A percentile compares a stretch with the other conserved stretches of the same genome.
These are phyloP conservation scores for Proliferodiscus dingleyae DNA, from an alignment of 2,329 filamentous ascomycete genomes.

Conservation along the genomic window DNA sequence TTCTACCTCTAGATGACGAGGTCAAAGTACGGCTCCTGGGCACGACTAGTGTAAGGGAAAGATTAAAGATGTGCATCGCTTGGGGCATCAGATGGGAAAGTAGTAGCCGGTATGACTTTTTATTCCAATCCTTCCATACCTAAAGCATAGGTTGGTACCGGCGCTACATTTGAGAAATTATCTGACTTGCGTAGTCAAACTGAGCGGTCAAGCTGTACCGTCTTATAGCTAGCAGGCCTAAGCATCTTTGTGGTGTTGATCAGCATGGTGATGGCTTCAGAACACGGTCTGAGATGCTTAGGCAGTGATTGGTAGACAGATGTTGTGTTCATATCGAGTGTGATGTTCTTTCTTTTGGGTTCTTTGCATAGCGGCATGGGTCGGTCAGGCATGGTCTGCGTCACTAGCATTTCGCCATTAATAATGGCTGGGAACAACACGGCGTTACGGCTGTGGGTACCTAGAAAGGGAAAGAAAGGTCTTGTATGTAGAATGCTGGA, in stretches of 20 bases:
- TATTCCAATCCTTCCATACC: slow-evolving; percentile 2
- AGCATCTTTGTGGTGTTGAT: background rate
- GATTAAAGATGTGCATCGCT: slow-evolving; percentile 74
- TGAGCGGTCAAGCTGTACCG: background rate
- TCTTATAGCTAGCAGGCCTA: slow-evolving; percentile 2
- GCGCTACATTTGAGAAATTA: background rate
- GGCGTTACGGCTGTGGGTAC: background rate
- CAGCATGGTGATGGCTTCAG: background rate
- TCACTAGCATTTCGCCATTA: background rate
- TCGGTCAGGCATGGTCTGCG: background rate
- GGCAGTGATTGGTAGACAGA: background rate
- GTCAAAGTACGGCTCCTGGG: slow-evolving; percentile 75
- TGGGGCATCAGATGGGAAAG: slow-evolving; percentile 61
- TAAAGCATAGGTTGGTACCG: background rate
- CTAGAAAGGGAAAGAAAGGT: background rate
- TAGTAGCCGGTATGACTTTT: slow-evolving; percentile 19
- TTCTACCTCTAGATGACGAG: slow-evolving; percentile 69
- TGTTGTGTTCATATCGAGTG: background rate
- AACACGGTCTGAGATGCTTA: background rate
- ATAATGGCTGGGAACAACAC: background rate
- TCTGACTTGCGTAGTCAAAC: background rate
- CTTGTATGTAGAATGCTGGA: background rate
- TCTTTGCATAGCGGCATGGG: background rate
- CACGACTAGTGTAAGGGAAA: slow-evolving; percentile 70
- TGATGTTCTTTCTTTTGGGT: background rate